Percentiles rank a stretch among this genome's conserved stretches.
phyloP scores from a whole-genome alignment of 768 basidiomycete species.

The Podaxis sp. region DNA sequence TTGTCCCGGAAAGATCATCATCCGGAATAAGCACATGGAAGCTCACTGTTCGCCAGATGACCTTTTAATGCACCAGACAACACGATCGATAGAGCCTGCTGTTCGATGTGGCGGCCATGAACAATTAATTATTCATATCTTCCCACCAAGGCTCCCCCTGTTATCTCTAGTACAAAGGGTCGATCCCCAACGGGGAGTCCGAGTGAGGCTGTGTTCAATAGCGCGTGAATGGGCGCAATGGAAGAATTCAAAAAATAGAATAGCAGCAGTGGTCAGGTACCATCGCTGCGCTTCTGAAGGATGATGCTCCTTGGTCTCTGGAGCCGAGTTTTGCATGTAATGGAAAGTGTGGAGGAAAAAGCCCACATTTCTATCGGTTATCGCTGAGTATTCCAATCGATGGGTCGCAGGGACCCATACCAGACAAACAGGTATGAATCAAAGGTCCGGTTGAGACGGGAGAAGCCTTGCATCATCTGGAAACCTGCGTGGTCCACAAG shows the following conservation, averaged over 20 bases:
- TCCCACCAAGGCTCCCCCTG: not conserved
- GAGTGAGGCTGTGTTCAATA: slow-evolving; percentile 3
- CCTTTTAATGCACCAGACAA: not conserved
- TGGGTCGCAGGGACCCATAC: not conserved
- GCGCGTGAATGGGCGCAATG: slow-evolving; percentile 1
- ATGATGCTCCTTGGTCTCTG: not conserved
- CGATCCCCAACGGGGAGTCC: not conserved
- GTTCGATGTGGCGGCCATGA: not conserved
- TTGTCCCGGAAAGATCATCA: not conserved
- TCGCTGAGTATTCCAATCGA: not conserved
- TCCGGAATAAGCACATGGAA: not conserved
- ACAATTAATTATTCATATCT: not conserved
- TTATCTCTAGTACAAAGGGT: not conserved
- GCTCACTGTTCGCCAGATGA: not conserved
- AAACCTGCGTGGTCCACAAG: not conserved
- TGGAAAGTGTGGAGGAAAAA: not conserved
- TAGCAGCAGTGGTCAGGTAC: not conserved
- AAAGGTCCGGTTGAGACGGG: slow-evolving; percentile 4
- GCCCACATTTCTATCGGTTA: not conserved
- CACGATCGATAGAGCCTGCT: not conserved
- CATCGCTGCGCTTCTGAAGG: not conserved
- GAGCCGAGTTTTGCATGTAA: not conserved
- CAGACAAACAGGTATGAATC: not conserved
- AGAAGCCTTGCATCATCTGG: not conserved
- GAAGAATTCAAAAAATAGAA: not conserved